A percentile compares a stretch with the other conserved stretches of the same genome.
Evolutionary conservation across 176 grass and related monocot genomes (phyloP).

Genomic region (Oryza glaberrima): DNA sequence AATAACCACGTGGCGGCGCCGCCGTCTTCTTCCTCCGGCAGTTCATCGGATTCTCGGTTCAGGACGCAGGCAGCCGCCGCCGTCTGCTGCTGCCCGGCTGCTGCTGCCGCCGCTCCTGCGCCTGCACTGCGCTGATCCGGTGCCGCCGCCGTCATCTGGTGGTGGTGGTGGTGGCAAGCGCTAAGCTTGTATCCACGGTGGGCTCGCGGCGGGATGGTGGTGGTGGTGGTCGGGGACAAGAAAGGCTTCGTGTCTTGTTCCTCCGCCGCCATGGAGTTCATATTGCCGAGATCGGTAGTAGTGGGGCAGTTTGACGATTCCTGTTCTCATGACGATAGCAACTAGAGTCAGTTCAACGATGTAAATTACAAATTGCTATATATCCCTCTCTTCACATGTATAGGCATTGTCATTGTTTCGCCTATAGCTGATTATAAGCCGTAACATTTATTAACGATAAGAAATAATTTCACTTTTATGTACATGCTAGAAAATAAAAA

Average conservation of each 20-base stretch:
- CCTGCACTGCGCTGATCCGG: not conserved
- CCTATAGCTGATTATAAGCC: too few species aligned
- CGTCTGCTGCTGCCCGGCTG: not conserved
- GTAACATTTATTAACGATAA: too few species aligned
- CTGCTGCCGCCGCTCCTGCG: not conserved
- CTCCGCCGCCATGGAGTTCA: conserved; percentile 1
- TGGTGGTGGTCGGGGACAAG: conserved; percentile 31
- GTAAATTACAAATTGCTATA: too few species aligned
- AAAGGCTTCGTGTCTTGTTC: conserved; percentile 49
- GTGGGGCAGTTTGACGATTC: not conserved
- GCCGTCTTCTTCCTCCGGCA: not conserved
- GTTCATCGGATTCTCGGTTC: conserved; percentile 28
- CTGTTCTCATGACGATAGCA: conserved; percentile 15
- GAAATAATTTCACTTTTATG: too few species aligned
- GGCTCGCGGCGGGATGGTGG: not conserved
- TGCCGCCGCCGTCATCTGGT: not conserved
- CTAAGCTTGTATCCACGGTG: not conserved
- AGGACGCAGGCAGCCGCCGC: conserved; percentile 3
- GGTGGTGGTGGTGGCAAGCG: not conserved
- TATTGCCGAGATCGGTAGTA: not conserved
- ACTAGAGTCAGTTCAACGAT: not conserved
- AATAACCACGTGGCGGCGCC: not conserved
- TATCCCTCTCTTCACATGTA: too few species aligned
- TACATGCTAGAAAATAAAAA: too few species aligned
- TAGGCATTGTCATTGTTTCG: too few species aligned